phyloP scores from a whole-genome alignment of 768 basidiomycete species.

The Calocybe cyanea region DNA sequence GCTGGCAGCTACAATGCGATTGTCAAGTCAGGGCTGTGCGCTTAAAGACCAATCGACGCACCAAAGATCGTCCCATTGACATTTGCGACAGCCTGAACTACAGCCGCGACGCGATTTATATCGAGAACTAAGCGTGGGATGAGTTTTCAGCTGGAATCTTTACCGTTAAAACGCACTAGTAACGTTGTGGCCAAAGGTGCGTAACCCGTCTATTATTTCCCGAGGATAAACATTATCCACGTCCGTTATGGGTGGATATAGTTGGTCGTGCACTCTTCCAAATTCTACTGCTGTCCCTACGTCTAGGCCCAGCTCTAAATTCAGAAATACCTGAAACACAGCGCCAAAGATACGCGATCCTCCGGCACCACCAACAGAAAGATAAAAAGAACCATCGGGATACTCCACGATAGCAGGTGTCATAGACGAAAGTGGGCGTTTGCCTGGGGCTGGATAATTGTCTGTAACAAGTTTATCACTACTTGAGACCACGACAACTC shows the following conservation, averaged over 20 bases:
- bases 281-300: slow-evolving; percentile 78
- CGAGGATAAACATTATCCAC: slow-evolving; percentile 60
- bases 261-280: slow-evolving; percentile 82
- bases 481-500: neutral
- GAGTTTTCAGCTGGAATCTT: neutral
- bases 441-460: slow-evolving; percentile 86
- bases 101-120: slow-evolving; percentile 69
- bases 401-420: slow-evolving; percentile 78
- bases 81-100: slow-evolving; percentile 64
- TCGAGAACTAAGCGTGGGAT: slow-evolving; percentile 45
- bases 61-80: slow-evolving; percentile 59
- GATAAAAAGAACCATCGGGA: slow-evolving; percentile 65
- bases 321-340: slow-evolving; percentile 75
- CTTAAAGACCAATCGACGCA: slow-evolving; percentile 27
- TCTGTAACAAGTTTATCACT: slow-evolving; percentile 35
- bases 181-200: slow-evolving; percentile 66
- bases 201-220: slow-evolving; percentile 53
- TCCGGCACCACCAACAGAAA: slow-evolving; percentile 81
- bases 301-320: slow-evolving; percentile 80
- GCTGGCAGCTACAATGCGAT: slow-evolving; percentile 58
- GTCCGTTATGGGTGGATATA: slow-evolving; percentile 63
- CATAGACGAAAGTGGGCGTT: slow-evolving; percentile 88
- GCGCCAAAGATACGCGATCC: slow-evolving; percentile 83
- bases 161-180: slow-evolving; percentile 38
- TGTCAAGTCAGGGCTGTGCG: slow-evolving; percentile 7